Percentiles rank a stretch among this genome's conserved stretches.
Evolutionary conservation across 78 protist species (phyloP).

Genomic region (Chrysochromulina tobinii): DNA sequence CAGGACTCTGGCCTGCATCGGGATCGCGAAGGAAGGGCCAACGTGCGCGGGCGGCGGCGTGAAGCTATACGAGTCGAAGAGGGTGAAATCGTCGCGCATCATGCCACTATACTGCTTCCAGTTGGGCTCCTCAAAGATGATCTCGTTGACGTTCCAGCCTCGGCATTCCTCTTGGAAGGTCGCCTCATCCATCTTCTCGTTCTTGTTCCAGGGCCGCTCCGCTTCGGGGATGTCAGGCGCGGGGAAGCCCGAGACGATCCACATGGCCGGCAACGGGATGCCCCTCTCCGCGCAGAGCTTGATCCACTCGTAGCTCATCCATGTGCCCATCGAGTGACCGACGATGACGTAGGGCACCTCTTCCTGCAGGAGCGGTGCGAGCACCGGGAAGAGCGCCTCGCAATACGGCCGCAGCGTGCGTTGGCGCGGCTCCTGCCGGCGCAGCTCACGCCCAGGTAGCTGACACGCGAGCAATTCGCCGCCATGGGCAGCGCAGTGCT

Average conservation of each 20-base stretch:
- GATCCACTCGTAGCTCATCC: background rate
- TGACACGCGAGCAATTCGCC: background rate
- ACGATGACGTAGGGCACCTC: background rate
- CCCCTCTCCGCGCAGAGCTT: background rate
- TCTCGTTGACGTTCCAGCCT: background rate
- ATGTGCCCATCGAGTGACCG: conserved; percentile 6
- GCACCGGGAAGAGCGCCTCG: background rate
- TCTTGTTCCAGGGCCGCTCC: background rate
- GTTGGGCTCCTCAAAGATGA: background rate
- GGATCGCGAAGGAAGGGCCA: background rate
- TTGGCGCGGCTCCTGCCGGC: background rate
- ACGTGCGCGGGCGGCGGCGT: background rate
- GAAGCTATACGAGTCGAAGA: background rate
- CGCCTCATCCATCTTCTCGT: background rate
- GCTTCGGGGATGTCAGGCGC: background rate
- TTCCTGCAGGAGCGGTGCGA: background rate
- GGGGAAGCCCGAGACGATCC: background rate
- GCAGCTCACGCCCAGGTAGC: conserved; percentile 1
- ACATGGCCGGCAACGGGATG: background rate
- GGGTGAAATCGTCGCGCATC: conserved; percentile 20
- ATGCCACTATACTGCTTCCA: background rate
- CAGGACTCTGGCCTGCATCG: background rate
- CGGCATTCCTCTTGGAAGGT: conserved; percentile 3
- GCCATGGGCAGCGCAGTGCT: background rate
- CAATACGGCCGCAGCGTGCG: background rate